phyloP scores from a whole-genome alignment of 1,284 basidiomycete species.

The Leccinum pachyderme region DNA sequence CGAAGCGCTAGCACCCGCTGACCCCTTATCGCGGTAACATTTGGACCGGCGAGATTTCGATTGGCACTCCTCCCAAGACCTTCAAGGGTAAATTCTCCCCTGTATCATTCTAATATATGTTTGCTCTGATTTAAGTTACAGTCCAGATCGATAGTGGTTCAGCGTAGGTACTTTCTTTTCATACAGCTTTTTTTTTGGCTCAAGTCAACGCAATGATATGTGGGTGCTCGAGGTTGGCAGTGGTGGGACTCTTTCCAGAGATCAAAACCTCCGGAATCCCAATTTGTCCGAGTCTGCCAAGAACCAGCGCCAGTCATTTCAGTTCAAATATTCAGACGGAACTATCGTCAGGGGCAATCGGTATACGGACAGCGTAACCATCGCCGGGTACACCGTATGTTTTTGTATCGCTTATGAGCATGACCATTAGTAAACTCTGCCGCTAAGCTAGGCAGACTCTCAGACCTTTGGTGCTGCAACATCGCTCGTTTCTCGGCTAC shows the following conservation, averaged over 20 bases:
- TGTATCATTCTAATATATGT: not conserved
- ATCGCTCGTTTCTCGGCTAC: too few relatives aligned
- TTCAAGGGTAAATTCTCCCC: not conserved
- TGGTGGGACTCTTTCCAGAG: not conserved
- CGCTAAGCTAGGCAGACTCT: too few relatives aligned
- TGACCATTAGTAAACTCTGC: too few relatives aligned
- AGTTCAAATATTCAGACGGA: not conserved
- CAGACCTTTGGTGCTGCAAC: too few relatives aligned
- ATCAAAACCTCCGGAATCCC: not conserved
- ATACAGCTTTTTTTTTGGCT: not conserved
- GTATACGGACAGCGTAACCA: too few relatives aligned
- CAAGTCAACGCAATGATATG: not conserved
- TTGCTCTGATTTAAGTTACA: not conserved
- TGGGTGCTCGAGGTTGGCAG: not conserved
- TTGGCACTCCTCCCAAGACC: not conserved
- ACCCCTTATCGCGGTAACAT: not conserved
- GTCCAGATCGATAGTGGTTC: not conserved
- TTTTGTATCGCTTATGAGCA: too few relatives aligned
- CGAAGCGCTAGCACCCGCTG: not conserved
- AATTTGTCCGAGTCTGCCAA: not conserved
- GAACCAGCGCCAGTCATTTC: not conserved
- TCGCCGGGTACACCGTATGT: too few relatives aligned
- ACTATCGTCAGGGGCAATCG: not conserved
- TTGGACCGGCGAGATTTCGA: not conserved
- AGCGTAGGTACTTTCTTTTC: not conserved